Conservation (phyloP, 2,329 filamentous ascomycete genomes). For the Fusarium sp. region DNA sequence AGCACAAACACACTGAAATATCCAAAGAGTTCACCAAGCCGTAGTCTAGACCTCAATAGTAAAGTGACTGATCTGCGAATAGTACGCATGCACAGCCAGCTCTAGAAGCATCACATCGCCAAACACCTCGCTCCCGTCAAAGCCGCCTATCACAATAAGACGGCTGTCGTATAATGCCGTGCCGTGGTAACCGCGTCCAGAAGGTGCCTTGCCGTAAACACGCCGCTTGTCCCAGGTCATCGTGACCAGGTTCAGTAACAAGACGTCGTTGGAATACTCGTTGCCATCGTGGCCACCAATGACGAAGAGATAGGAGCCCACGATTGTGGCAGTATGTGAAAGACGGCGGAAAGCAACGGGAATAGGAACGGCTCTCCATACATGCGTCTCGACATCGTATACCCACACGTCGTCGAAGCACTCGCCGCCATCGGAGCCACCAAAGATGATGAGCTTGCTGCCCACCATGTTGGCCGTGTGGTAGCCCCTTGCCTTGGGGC, state of each 20-base stretch:
- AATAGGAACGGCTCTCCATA: conserved; percentile 71
- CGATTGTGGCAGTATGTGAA: conserved; percentile 76
- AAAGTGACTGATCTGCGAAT: conserved; percentile 80
- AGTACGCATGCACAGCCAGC: conserved; percentile 77
- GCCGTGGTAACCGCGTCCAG: conserved; percentile 75
- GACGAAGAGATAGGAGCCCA: conserved; percentile 77
- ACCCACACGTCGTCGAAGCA: conserved; percentile 82
- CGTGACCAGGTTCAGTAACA: conserved; percentile 76
- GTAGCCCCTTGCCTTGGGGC: conserved; percentile 75
- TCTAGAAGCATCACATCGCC: conserved; percentile 76
- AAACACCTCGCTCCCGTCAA: conserved; percentile 76
- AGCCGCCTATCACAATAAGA: conserved; percentile 73
- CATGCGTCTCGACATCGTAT: conserved; percentile 73
- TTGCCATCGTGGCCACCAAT: conserved; percentile 77
- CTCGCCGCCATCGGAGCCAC: conserved; percentile 76
- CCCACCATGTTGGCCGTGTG: conserved; percentile 81
- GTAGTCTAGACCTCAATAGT: conserved; percentile 70
- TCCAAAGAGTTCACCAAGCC: conserved; percentile 3
- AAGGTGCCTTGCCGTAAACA: conserved; percentile 73
- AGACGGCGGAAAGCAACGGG: conserved; percentile 72
- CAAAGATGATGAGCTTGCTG: conserved; percentile 78
- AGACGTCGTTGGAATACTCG: conserved; percentile 76
- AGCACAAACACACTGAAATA: conserved; percentile 24
- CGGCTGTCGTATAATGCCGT: conserved; percentile 74
- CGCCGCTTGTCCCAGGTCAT: conserved; percentile 79